A percentile compares a stretch with the other conserved stretches of the same genome.
Evolutionary conservation across 202 grass and related monocot genomes (phyloP).

Genomic region (Schoenoplectus tabernaemontani): DNA sequence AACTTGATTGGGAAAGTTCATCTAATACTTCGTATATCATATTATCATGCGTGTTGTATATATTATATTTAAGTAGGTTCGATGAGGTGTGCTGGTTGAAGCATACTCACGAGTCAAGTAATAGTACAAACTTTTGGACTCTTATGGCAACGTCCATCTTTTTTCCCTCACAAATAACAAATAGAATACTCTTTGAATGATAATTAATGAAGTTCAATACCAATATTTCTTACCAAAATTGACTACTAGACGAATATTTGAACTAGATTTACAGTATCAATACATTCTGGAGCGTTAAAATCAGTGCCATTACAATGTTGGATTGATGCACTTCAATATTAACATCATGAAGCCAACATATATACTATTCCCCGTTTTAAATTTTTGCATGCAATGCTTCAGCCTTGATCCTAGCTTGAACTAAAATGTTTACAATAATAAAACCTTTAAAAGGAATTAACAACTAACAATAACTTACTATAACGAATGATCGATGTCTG

Average conservation of each 20-base stretch:
- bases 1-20: conserved; percentile 23
- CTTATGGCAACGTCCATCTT: background rate
- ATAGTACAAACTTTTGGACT: background rate
- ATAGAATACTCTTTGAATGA: background rate
- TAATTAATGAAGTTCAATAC: background rate
- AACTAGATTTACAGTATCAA: background rate
- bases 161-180: background rate
- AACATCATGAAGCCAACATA: background rate
- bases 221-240: background rate
- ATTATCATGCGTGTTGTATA: background rate
- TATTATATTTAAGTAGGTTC: background rate
- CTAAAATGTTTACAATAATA: background rate
- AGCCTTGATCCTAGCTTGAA: background rate
- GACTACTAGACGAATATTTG: background rate
- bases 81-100: background rate
- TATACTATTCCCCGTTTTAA: background rate
- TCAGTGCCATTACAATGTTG: background rate
- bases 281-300: background rate
- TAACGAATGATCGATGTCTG: background rate
- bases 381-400: background rate
- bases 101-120: background rate
- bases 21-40: background rate
- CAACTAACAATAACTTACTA: background rate
- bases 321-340: no score
- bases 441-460: background rate